Evolutionary conservation across 2,329 filamentous ascomycete species (phyloP).

Genomic region (Cercospora sp.): DNA sequence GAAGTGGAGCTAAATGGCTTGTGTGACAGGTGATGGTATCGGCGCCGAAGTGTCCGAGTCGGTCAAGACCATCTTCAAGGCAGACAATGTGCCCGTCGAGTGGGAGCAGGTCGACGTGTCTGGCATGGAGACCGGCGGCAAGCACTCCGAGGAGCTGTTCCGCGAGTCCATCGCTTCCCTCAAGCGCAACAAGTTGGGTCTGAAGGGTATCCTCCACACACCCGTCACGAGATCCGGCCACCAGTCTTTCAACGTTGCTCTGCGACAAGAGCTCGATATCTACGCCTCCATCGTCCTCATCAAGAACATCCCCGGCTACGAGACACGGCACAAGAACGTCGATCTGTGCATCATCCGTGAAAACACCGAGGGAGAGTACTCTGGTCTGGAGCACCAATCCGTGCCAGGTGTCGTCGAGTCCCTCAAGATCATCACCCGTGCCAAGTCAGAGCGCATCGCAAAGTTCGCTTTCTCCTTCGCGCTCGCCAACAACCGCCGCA

Average conservation of each 20-base stretch:
- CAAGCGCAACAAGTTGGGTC: conserved; percentile 96
- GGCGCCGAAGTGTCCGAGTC: conserved; percentile 96
- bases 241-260: conserved; percentile 98
- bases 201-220: conserved; percentile 98
- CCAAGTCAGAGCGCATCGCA: conserved; percentile 98
- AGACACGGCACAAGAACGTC: conserved; percentile 95
- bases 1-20: conserved; percentile 19
- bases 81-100: conserved; percentile 96
- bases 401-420: conserved; percentile 96
- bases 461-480: conserved; percentile 99
- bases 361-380: conserved; percentile 99
- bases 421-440: conserved; percentile 98
- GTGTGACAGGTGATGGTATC: conserved; percentile 75
- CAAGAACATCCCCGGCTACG: conserved; percentile 99
- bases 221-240: conserved; percentile 95
- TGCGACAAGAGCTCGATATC: conserved; percentile 99
- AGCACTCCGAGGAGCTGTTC: conserved; percentile 92
- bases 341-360: conserved; percentile 99
- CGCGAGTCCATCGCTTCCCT: conserved; percentile 92
- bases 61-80: conserved; percentile 99
- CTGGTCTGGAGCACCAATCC: conserved; percentile 96
- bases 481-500: conserved; percentile 97
- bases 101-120: conserved; percentile 98
- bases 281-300: conserved; percentile 97
- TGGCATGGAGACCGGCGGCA: conserved; percentile 79